phyloP scores from a whole-genome alignment of 768 basidiomycete species.

The Candolleomyces eurysporus region DNA sequence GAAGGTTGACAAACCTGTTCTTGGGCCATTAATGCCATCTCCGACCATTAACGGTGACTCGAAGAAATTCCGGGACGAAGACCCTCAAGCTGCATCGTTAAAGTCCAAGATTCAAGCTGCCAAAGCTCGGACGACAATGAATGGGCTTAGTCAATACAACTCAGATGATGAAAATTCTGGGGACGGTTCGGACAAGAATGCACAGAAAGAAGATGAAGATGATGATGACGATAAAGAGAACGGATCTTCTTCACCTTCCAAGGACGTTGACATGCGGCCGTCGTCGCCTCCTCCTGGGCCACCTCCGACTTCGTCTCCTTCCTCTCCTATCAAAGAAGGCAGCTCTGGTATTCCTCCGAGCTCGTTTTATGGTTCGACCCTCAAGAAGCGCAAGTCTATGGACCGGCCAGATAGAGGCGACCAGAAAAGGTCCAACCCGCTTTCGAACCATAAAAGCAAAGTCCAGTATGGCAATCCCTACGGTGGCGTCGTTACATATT shows the following conservation, averaged over 20 bases:
- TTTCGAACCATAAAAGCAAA: not conserved
- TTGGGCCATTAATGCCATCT: conserved; percentile 67
- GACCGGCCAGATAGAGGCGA: not conserved
- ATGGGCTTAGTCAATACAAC: conserved; percentile 25
- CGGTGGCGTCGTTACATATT: not conserved
- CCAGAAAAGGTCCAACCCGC: not conserved
- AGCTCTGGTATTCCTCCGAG: conserved; percentile 4
- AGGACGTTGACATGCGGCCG: not conserved
- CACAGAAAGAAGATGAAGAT: conserved; percentile 12
- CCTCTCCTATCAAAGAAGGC: conserved; percentile 2
- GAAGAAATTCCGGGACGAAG: conserved; percentile 17
- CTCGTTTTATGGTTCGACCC: conserved; percentile 10
- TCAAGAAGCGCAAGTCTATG: conserved; percentile 2
- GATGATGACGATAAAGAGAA: conserved; percentile 9
- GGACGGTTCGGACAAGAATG: not conserved
- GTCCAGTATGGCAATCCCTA: not conserved
- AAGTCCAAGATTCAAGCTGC: conserved; percentile 29
- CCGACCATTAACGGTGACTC: conserved; percentile 28
- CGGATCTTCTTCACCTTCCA: conserved; percentile 7
- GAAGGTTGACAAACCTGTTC: conserved; percentile 50
- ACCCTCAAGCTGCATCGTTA: conserved; percentile 31
- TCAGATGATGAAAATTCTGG: conserved; percentile 22
- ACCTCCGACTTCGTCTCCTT: not conserved
- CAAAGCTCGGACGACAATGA: conserved; percentile 19
- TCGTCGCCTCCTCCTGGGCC: conserved; percentile 4